Base-by-base conservation (phyloP, 2,329 filamentous ascomycete species). In the Exophiala sp. region DNA sequence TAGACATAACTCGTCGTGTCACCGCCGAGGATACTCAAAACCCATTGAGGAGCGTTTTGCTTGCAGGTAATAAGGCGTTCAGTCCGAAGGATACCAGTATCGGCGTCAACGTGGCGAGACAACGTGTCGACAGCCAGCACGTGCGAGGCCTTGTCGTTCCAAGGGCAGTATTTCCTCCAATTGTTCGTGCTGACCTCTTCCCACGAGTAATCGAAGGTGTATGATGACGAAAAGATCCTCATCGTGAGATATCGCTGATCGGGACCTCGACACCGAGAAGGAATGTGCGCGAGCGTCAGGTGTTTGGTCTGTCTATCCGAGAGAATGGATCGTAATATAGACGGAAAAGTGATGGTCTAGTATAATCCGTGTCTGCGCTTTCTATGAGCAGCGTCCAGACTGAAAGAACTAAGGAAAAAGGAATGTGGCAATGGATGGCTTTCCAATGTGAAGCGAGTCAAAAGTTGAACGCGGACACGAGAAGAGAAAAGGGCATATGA, bases 111-210 rank as follows among this genome's bases (percentile, higher is more conserved):
- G 8, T 68, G 68, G 57, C 93, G 86, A 46, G 82, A 85, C 62
- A 98, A 72, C 11, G 91, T 97, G 73, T 98, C 93, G 64, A 97
- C 93, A 60, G 88, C 90, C 59, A 94, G 82, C 60, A 98, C 93
- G 70, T 98, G 93, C 34, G 89, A 88, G n/a, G 87, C 90, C 73
- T 95, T 93, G 69, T 96, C 86, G 75, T 98, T 98, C 91, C 93
- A 97, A 16, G 91, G 91, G 64, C 88, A 94, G 73, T 98, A 98
- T 71, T 98, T 98, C 62, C 83, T 85, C 93, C 93, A 98, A 78
- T 98, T 98, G 67, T 87, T 89, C 11, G 88, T 89, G 21, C 89
- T 95, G 29, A 98, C 93, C 70, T 97, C 91, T 65, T 95, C 88
- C 93, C 93, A 98, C 39, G 91, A 95, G 77, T 98, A 98, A 74